Conservation (phyloP, 2,329 filamentous ascomycete species). For the Venturia aucupariae region DNA sequence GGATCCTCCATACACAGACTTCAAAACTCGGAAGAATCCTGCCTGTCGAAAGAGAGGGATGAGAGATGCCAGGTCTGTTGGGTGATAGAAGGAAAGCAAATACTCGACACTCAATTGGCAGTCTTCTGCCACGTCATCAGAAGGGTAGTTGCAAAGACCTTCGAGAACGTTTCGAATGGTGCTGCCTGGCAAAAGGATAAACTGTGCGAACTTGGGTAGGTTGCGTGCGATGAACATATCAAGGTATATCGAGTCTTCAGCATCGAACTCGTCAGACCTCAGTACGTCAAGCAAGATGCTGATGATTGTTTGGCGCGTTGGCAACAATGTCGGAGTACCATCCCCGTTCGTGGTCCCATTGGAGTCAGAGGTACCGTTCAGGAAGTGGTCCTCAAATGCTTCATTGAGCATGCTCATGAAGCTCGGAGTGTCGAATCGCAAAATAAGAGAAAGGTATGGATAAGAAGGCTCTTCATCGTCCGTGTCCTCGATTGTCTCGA, state of each 20-base stretch:
- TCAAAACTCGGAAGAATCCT: constrained; percentile 82
- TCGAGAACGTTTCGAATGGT: constrained; percentile 71
- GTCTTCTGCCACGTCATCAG: constrained; percentile 73
- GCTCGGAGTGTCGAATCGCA: constrained; percentile 82
- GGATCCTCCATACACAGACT: constrained; percentile 74
- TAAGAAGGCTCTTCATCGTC: constrained; percentile 61
- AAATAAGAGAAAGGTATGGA: constrained; percentile 71
- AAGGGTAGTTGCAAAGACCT: constrained; percentile 77
- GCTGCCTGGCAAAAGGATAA: constrained; percentile 81
- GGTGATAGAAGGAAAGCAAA: constrained; percentile 84
- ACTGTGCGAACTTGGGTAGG: constrained; percentile 91
- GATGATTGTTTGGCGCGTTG: constrained; percentile 87
- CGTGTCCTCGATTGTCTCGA: constrained; percentile 48
- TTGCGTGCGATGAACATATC: constrained; percentile 99
- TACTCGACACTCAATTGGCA: constrained; percentile 97
- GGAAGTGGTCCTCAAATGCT: constrained; percentile 87
- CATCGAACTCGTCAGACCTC: constrained; percentile 63
- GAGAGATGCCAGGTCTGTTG: constrained; percentile 66
- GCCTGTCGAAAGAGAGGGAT: constrained; percentile 72
- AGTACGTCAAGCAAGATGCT: constrained; percentile 88
- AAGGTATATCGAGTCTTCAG: constrained; percentile 81
- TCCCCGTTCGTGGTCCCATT: constrained; percentile 47
- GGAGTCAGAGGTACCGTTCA: constrained; percentile 66
- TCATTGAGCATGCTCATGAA: constrained; percentile 95
- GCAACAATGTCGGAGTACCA: constrained; percentile 25